phyloP scores from a whole-genome alignment of 345 rosid genomes.

The Eucalyptus sideroxylon region DNA sequence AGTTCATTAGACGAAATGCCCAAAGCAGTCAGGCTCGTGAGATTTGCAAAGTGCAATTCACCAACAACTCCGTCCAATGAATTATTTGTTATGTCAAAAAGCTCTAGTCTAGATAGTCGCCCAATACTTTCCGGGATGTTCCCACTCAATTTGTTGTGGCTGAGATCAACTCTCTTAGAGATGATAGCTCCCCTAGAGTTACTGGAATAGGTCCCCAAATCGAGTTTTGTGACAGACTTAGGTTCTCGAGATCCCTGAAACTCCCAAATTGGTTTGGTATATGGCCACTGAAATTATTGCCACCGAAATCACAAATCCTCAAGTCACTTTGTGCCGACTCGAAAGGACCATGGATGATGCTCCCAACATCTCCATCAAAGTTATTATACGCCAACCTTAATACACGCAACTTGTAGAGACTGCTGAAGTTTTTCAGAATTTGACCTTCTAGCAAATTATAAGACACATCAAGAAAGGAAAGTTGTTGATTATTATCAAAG shows the following conservation, averaged over 20 bases:
- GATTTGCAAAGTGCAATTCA: too few relatives aligned
- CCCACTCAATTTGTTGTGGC: too few relatives aligned
- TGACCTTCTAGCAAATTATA: not conserved
- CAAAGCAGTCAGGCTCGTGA: accelerated
- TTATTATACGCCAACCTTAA: accelerated
- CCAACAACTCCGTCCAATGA: accelerated
- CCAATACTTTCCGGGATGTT: too few relatives aligned
- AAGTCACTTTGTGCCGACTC: not conserved
- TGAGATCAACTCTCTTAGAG: too few relatives aligned
- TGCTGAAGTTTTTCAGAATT: not conserved
- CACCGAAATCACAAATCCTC: not conserved
- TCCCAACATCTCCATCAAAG: not conserved
- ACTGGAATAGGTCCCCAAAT: too few relatives aligned
- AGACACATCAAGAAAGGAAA: not conserved
- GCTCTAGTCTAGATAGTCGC: too few relatives aligned
- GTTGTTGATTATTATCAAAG: not conserved
- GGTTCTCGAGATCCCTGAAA: too few relatives aligned
- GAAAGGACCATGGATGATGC: not conserved
- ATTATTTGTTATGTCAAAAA: accelerated
- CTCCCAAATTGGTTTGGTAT: not conserved
- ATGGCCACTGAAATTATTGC: not conserved
- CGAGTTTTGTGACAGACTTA: too few relatives aligned
- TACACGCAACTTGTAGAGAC: not conserved
- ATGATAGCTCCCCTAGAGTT: too few relatives aligned
- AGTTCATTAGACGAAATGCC: too few relatives aligned